Conservation (phyloP, 352 stramenopile genomes). For the Phytophthora hibernalis region DNA sequence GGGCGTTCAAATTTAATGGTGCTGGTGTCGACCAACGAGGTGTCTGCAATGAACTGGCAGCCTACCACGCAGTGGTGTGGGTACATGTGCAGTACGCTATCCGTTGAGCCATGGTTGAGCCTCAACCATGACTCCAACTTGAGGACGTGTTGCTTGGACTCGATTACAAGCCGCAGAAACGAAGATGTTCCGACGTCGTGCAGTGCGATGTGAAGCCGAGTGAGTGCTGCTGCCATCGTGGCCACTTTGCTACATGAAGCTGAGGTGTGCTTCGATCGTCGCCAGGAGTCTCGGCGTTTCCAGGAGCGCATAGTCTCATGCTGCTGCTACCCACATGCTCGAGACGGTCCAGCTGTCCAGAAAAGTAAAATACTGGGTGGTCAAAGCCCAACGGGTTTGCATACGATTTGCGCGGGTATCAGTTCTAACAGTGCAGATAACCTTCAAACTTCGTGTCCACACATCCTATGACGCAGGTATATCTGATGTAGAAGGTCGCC, state of each 20-base stretch:
- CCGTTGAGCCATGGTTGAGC: no score
- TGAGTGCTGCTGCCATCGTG: no score
- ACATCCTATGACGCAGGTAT: neutral
- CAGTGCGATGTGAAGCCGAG: no score
- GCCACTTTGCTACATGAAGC: slow-evolving; percentile 25
- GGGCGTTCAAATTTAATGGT: no score
- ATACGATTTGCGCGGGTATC: slow-evolving; percentile 4
- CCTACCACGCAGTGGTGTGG: no score
- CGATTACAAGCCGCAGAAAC: neutral
- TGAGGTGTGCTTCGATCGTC: neutral
- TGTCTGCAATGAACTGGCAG: no score
- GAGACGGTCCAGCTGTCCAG: slow-evolving; percentile 20
- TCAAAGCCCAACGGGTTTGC: neutral
- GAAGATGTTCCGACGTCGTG: slow-evolving; percentile 24
- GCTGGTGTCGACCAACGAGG: no score
- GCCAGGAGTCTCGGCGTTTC: slow-evolving; percentile 22
- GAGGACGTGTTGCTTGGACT: no score
- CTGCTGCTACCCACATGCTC: slow-evolving; percentile 13
- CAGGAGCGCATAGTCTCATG: slow-evolving; percentile 7
- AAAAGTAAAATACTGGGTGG: slow-evolving; percentile 22
- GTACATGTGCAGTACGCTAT: no score
- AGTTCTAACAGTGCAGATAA: neutral
- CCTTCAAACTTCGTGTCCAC: neutral
- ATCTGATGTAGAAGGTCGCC: neutral
- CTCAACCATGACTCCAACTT: no score